phyloP scores from a whole-genome alignment of 2,329 filamentous ascomycete genomes.

The Cercospora brassicicola region DNA sequence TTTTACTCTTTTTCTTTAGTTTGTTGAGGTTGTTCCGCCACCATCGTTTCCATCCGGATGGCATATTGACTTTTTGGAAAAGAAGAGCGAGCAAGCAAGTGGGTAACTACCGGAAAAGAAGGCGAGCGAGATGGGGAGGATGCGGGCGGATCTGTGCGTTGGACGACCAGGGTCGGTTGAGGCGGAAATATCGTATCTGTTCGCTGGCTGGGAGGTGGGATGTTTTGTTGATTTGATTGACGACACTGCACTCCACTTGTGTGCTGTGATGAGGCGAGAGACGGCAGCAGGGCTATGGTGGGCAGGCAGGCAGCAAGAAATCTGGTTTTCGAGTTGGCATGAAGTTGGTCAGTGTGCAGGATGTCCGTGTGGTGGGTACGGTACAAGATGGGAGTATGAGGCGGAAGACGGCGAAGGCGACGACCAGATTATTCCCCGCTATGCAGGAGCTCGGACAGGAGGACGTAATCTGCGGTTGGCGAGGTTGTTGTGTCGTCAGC shows the following conservation, averaged over 20 bases:
- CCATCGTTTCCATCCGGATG: slow-evolving; percentile 12
- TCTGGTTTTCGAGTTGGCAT: not conserved
- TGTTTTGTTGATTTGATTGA: not conserved
- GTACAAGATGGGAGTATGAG: not conserved
- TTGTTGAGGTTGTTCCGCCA: slow-evolving; percentile 22
- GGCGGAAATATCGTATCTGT: not conserved
- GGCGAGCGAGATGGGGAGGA: slow-evolving; percentile 1
- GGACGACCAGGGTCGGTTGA: not conserved
- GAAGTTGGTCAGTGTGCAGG: not conserved
- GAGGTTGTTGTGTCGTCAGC: slow-evolving; percentile 11
- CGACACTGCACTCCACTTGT: not conserved
- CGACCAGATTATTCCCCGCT: not conserved
- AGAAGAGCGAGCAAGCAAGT: not conserved
- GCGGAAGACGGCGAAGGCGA: not conserved
- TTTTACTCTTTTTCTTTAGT: slow-evolving; percentile 15
- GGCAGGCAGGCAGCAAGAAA: not conserved
- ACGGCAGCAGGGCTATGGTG: not conserved
- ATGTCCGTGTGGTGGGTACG: not conserved
- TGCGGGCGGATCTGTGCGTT: not conserved
- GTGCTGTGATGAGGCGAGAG: not conserved
- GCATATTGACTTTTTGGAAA: not conserved
- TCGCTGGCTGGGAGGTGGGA: not conserved
- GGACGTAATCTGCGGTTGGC: slow-evolving; percentile 9
- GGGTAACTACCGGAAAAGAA: not conserved
- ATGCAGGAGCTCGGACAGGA: not conserved